These are phyloP conservation scores for Cryptosporidium viatorum DNA, from an alignment of 169 alveolate genomes.

Conservation along the genomic window DNA sequence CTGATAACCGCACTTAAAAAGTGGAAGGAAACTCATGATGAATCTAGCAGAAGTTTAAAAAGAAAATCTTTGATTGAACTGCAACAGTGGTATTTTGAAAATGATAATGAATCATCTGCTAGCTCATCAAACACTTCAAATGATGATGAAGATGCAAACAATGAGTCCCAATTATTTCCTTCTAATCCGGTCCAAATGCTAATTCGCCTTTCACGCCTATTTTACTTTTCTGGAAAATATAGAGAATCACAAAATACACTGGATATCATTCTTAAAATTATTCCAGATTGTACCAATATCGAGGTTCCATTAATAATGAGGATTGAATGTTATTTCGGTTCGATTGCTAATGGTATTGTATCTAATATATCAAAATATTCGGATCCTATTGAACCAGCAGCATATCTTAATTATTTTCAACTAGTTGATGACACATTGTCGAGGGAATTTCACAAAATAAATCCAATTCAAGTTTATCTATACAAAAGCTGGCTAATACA, in stretches of 20 bases:
- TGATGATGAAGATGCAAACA: not conserved
- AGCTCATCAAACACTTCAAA: not conserved
- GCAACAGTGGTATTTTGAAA: slow-evolving; percentile 55
- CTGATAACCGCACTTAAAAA: slow-evolving; percentile 58
- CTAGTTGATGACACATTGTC: slow-evolving; percentile 59
- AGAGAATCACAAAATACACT: slow-evolving; percentile 53
- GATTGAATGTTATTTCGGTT: slow-evolving; percentile 68
- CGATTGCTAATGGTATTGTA: slow-evolving; percentile 67
- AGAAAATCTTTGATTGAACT: slow-evolving; percentile 53
- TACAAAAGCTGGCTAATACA: slow-evolving; percentile 73
- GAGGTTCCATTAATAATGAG: slow-evolving; percentile 54
- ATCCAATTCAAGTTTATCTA: slow-evolving; percentile 58
- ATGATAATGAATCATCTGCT: slow-evolving; percentile 1
- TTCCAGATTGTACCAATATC: slow-evolving; percentile 66
- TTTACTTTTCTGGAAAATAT: slow-evolving; percentile 49
- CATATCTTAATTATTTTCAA: slow-evolving; percentile 67
- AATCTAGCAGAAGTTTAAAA: slow-evolving; percentile 68
- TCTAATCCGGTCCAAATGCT: slow-evolving; percentile 59
- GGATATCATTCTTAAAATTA: slow-evolving; percentile 44
- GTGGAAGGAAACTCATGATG: slow-evolving; percentile 74
- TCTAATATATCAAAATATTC: slow-evolving; percentile 32
- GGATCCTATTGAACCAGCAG: slow-evolving; percentile 51
- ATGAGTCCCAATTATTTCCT: slow-evolving; percentile 24
- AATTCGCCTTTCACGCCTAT: slow-evolving; percentile 49
- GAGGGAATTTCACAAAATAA: slow-evolving; percentile 66